Base-by-base conservation (phyloP, 768 basidiomycete species). In the Asterophora lycoperdoides region DNA sequence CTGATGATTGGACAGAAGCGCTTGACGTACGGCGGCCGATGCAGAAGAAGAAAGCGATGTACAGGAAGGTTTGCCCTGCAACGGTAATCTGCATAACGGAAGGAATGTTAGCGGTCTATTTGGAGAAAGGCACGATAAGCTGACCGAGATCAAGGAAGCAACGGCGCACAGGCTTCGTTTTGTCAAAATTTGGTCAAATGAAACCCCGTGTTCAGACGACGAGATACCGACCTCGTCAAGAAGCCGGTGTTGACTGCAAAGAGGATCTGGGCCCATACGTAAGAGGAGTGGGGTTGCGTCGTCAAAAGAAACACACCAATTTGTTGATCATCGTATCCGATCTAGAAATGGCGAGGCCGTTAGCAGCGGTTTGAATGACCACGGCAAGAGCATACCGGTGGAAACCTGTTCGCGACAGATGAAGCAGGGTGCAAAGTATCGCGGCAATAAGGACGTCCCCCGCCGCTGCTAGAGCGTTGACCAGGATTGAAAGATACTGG, bases 11-110 rank as follows among this genome's bases (percentile, higher is more conserved):
- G n/a, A 26, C 1, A 17, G 26, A 28, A 29, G 44, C 20, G 28
- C 26, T 17, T 15, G 15, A 73, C 80, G 57, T 59, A 83, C 81
- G 60, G 45, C 80, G 70, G 17, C 81, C 80, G 33, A 81, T 73
- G 58, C 72, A 76, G 53, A 80, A 82, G 60, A 77, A 84, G 62
- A 83, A 84, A 1, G 70, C 62, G 39, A 81, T 76, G 51, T 83
- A 84, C 45, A 80, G 60, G 65, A 80, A 78, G 0, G 79, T 75
- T 2, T 69, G 32, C 0, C 72, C 73, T 28, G 74, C 74, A 14
- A 69, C 66, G 10, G 66, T 51, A 57, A 81, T 81, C 79, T 81
- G 51, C 46, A 14, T 13, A 38, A 34, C 28, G n/a, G 40, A 49
- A 34, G 39, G 44, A 15, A 41, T 10, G 34, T 32, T n/a, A 39